Conservation (phyloP, 75 land plant species). For the Pinus taeda region DNA sequence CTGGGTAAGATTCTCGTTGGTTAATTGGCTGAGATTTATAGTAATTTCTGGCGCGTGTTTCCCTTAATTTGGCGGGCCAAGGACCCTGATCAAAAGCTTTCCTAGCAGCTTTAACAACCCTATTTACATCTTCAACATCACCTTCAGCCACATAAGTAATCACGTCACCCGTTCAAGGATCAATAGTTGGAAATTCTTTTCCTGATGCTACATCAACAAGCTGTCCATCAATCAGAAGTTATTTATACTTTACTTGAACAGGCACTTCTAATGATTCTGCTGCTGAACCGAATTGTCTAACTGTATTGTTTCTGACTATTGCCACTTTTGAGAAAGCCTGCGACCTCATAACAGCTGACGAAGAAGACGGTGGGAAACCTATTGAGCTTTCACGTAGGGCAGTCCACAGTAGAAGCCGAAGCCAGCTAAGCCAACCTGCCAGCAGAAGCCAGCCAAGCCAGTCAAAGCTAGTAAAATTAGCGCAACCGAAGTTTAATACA, state of each 20-base stretch:
- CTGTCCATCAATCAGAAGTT: constrained; percentile 50
- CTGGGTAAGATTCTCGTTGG: too few relatives aligned
- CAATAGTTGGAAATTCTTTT: constrained; percentile 66
- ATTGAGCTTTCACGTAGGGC: too few relatives aligned
- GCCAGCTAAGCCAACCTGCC: too few relatives aligned
- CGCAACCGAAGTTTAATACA: too few relatives aligned
- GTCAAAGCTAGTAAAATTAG: too few relatives aligned
- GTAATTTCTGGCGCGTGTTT: too few relatives aligned
- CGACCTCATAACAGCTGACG: too few relatives aligned
- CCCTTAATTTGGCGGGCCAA: too few relatives aligned
- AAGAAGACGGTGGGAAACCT: too few relatives aligned
- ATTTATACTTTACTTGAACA: constrained; percentile 29
- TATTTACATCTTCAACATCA: constrained; percentile 62
- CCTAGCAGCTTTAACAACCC: constrained; percentile 75
- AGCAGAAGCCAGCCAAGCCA: too few relatives aligned
- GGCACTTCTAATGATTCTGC: constrained; percentile 15
- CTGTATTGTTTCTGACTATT: neutral
- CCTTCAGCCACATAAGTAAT: constrained; percentile 83
- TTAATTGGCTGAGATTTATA: too few relatives aligned
- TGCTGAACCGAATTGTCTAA: neutral
- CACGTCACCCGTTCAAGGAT: constrained; percentile 80
- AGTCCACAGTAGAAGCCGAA: too few relatives aligned
- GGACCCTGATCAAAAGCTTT: constrained; percentile 82
- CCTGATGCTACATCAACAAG: constrained; percentile 70
- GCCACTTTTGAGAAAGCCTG: neutral